These are phyloP conservation scores for Arachnomyces sp. DNA, from an alignment of 2,329 filamentous ascomycete genomes.

Conservation along the genomic window DNA sequence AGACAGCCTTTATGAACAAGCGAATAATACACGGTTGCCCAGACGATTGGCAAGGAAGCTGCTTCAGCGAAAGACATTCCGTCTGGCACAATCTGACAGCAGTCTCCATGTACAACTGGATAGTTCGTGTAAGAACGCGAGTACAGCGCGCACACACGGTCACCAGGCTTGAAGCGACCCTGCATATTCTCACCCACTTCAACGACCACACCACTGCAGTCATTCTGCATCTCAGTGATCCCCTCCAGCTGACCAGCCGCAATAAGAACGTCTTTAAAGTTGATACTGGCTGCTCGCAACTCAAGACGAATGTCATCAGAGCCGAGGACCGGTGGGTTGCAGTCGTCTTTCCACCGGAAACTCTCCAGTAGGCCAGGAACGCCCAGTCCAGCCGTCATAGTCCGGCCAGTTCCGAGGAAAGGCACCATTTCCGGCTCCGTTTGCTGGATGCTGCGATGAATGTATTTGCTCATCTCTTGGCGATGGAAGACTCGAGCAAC, in stretches of 20 bases:
- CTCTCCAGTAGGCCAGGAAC: conserved; percentile 9
- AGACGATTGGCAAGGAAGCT: conserved; percentile 11
- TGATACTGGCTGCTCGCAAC: background rate
- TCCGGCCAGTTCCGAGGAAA: conserved; percentile 5
- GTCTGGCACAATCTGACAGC: conserved; percentile 8
- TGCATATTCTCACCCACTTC: conserved; percentile 3
- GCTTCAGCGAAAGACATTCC: conserved; percentile 12
- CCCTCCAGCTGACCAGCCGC: conserved; percentile 5
- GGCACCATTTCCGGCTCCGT: conserved; percentile 2
- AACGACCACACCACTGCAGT: conserved; percentile 9
- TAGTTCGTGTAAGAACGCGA: conserved; percentile 6
- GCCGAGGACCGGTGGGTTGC: background rate
- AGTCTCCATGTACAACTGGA: conserved; percentile 1
- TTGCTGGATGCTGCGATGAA: conserved; percentile 4
- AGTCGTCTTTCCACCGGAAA: conserved; percentile 11
- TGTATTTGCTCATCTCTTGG: conserved; percentile 2
- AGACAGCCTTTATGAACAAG: conserved; percentile 10
- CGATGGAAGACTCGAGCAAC: conserved; percentile 5
- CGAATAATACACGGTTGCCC: conserved; percentile 11
- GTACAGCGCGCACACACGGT: conserved; percentile 6
- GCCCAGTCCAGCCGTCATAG: conserved; percentile 5
- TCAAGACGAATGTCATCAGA: conserved; percentile 4
- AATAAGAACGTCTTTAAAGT: conserved; percentile 9
- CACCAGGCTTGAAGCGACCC: conserved; percentile 9
- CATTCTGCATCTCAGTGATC: conserved; percentile 5